Conservation (phyloP, 2,329 filamentous ascomycete genomes). For the Paecilomyces fulvus region DNA sequence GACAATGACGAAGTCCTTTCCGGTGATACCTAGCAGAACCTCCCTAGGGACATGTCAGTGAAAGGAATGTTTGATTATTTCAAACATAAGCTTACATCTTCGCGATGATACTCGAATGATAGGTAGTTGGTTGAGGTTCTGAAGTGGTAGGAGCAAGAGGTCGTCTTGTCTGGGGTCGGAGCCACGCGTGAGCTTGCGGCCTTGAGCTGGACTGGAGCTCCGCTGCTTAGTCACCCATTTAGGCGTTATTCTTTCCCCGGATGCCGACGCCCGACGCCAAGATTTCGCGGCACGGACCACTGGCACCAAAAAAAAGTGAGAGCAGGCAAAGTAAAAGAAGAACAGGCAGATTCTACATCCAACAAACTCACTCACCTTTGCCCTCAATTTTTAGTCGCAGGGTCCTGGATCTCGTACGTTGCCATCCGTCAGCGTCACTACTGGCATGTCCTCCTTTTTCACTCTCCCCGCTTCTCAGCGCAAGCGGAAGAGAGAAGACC, state of each 20-base stretch:
- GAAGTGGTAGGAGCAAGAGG: constrained; percentile 1
- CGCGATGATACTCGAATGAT: constrained; percentile 5
- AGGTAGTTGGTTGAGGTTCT: constrained; percentile 12
- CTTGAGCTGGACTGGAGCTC: constrained; percentile 21
- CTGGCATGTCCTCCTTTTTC: constrained; percentile 86
- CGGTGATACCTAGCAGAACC: constrained; percentile 94
- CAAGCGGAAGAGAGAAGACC: constrained; percentile 71
- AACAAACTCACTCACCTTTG: not conserved
- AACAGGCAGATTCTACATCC: constrained; percentile 6
- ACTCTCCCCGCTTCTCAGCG: constrained; percentile 77
- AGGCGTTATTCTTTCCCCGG: constrained; percentile 11
- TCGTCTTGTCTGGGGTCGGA: constrained; percentile 13
- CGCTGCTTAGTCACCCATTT: constrained; percentile 6
- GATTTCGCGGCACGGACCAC: constrained; percentile 19
- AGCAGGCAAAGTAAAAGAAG: constrained; percentile 2
- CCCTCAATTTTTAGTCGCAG: not conserved
- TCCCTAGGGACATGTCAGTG: constrained; percentile 55
- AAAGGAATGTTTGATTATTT: not conserved
- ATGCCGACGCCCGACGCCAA: constrained; percentile 6
- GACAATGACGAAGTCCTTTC: constrained; percentile 98
- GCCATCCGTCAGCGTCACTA: not conserved
- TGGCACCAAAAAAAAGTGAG: constrained; percentile 28
- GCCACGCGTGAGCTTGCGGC: constrained; percentile 35
- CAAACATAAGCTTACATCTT: constrained; percentile 17
- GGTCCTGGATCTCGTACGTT: not conserved